These are phyloP conservation scores for Plantago major DNA, from an alignment of 257 asterid species.

Conservation along the genomic window DNA sequence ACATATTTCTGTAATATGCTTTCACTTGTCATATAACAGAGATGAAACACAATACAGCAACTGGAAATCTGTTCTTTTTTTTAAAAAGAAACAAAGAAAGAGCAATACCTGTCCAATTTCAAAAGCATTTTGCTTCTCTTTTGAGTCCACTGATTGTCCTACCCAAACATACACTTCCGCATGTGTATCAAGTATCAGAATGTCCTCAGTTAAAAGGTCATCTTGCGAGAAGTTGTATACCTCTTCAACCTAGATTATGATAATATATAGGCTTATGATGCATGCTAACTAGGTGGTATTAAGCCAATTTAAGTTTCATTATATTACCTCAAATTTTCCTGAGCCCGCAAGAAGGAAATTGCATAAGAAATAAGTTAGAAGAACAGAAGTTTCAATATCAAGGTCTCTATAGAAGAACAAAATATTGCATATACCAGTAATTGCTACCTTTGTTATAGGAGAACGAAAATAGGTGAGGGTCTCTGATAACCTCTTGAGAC, in stretches of 20 bases:
- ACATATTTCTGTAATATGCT: slow-evolving; percentile 61
- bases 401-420: slow-evolving; percentile 13
- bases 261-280: slow-evolving; percentile 12
- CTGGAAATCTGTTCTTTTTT: too few species aligned
- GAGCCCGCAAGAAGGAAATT: slow-evolving; percentile 29
- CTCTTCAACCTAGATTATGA: slow-evolving; percentile 63
- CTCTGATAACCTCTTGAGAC: slow-evolving; percentile 57
- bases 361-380: slow-evolving; percentile 34
- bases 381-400: slow-evolving; percentile 8
- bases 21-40: slow-evolving; percentile 22
- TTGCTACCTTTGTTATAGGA: slow-evolving; percentile 62
- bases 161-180: slow-evolving; percentile 88
- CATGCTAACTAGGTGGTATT: slow-evolving; percentile 3
- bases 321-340: slow-evolving; percentile 86
- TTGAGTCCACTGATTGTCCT: slow-evolving; percentile 79
- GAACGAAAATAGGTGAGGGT: slow-evolving; percentile 78
- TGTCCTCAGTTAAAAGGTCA: slow-evolving; percentile 90
- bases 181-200: slow-evolving; percentile 80
- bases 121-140: slow-evolving; percentile 74
- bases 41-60: background rate
- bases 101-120: slow-evolving; percentile 71
- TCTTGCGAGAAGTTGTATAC: slow-evolving; percentile 89
- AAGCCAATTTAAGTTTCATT: background rate
- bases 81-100: background rate
- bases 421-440: slow-evolving; percentile 13